Conservation (phyloP, 176 grass and related monocot genomes). For the Rhipidocladum racemiflorum region DNA sequence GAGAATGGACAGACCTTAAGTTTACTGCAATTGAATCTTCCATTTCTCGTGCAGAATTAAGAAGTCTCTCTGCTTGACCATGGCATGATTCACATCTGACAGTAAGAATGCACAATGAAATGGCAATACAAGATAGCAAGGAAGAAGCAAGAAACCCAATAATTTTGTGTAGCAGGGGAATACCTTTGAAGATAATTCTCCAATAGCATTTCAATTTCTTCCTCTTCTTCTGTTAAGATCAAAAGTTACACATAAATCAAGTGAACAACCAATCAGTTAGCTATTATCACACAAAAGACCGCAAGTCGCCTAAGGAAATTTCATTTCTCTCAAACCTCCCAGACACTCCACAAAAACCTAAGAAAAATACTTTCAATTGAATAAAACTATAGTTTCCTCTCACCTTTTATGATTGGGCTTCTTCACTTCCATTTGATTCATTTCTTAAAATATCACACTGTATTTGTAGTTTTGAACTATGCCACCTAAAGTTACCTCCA, state of each 20-base stretch:
- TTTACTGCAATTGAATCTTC: slow-evolving; percentile 99
- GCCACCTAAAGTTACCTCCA: neutral
- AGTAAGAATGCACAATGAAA: slow-evolving; percentile 22
- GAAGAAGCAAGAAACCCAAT: slow-evolving; percentile 18
- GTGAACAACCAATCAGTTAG: slow-evolving; percentile 7
- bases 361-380: slow-evolving; percentile 22
- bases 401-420: neutral
- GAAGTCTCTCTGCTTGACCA: slow-evolving; percentile 96
- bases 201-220: slow-evolving; percentile 98
- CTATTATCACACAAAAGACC: slow-evolving; percentile 1
- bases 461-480: neutral
- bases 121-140: neutral
- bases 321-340: neutral
- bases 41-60: slow-evolving; percentile 98
- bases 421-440: neutral
- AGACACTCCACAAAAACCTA: neutral
- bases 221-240: slow-evolving; percentile 84
- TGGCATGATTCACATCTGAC: slow-evolving; percentile 95
- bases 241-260: slow-evolving; percentile 29
- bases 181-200: slow-evolving; percentile 99
- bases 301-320: neutral
- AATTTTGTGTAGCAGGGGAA: slow-evolving; percentile 6
- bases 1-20: slow-evolving; percentile 62
- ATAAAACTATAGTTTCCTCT: neutral
- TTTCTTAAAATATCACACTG: neutral